Evolutionary conservation across 1,284 basidiomycete genomes (phyloP).

Genomic region (Ustilago cynodontis): DNA sequence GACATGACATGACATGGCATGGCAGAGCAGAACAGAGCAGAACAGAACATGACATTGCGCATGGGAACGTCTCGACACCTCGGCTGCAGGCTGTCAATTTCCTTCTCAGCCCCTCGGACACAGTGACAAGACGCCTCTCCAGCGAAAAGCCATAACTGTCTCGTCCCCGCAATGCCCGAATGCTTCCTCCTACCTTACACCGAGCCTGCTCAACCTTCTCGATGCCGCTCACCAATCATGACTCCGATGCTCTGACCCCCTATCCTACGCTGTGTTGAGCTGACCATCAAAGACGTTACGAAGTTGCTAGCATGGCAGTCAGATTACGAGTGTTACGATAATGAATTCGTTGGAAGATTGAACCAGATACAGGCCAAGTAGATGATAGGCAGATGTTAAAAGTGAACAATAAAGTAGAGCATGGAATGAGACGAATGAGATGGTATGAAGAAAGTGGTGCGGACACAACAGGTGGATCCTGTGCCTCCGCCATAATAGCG

Average conservation of each 20-base stretch:
- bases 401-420: neutral
- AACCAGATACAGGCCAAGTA: constrained; percentile 19
- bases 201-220: neutral
- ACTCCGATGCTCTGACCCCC: too few species aligned
- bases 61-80: neutral
- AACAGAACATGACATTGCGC: constrained; percentile 2
- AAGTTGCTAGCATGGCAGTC: neutral
- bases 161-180: neutral
- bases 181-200: neutral
- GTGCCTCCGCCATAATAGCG: neutral
- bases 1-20: constrained; percentile 26
- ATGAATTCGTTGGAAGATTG: neutral
- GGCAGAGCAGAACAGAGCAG: neutral
- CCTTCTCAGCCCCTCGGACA: constrained; percentile 14
- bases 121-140: constrained; percentile 3
- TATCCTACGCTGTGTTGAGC: neutral
- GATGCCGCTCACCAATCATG: too few species aligned
- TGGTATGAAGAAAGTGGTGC: constrained; percentile 1
- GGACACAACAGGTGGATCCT: neutral
- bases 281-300: neutral
- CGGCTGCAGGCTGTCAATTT: neutral
- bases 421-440: neutral
- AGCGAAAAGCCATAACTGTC: constrained; percentile 3
- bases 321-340: neutral
- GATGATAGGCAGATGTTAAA: constrained; percentile 9